Evolutionary conservation across 371 early-diverging fungal species (phyloP).

Genomic region (Basidiobolus meristosporus): DNA sequence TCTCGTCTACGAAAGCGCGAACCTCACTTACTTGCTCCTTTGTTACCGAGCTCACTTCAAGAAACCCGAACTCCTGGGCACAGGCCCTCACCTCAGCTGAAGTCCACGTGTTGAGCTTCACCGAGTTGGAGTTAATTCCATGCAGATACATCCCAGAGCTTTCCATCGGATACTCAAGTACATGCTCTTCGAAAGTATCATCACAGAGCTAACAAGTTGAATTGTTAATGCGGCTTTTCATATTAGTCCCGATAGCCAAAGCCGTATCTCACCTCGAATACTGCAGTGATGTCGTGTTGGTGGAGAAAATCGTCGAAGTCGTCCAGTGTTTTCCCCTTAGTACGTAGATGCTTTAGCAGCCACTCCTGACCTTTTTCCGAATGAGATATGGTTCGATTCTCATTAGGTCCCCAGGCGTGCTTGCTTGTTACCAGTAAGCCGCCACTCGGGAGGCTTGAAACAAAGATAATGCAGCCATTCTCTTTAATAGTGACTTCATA

Average conservation of each 20-base stretch:
- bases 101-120: conserved; percentile 46
- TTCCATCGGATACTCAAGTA: conserved; percentile 63
- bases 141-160: conserved; percentile 75
- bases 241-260: background rate
- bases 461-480: conserved; percentile 88
- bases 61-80: conserved; percentile 63
- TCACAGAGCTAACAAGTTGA: conserved; percentile 52
- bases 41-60: conserved; percentile 18
- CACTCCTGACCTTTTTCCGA: conserved; percentile 57
- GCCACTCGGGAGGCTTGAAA: conserved; percentile 39
- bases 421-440: conserved; percentile 62
- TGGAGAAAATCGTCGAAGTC: conserved; percentile 59
- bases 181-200: conserved; percentile 88
- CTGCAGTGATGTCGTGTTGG: conserved; percentile 54
- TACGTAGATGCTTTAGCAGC: conserved; percentile 43
- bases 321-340: conserved; percentile 21
- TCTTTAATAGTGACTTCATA: conserved; percentile 87
- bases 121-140: conserved; percentile 71
- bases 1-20: conserved; percentile 26
- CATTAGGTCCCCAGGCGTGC: conserved; percentile 4
- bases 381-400: conserved; percentile 16
- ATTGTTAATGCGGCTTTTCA: background rate
- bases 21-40: conserved; percentile 11
- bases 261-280: conserved; percentile 43
- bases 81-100: conserved; percentile 29